Evolutionary conservation across 2,329 filamentous ascomycete genomes (phyloP), one percentile per base, ranked within the genome.

Genomic region (Corinectria fuckeliana): DNA sequence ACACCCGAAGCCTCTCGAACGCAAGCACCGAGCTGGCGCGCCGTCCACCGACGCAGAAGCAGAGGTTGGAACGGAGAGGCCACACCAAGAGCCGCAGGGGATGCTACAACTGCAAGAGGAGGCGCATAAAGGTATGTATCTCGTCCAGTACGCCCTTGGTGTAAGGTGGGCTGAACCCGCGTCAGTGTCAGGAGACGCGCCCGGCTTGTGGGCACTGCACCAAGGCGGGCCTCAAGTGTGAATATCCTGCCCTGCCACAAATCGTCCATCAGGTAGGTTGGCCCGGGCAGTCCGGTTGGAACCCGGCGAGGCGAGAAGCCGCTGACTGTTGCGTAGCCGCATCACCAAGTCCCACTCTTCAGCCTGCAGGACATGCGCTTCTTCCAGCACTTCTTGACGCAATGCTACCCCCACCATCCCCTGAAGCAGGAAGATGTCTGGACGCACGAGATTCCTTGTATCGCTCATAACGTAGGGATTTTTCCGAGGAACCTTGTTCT

Each of bases 31-130:
- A 68, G 48, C 20, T 71, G 5, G 63, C 50, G 44, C 34, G 38
- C 7, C 66, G 54, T 7, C 21, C 50, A 4, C 62, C 68, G 5
- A 30, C 61, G 4, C 66, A 69, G 59, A 71, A 68, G 50, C 68
- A 78, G 64, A 76, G 79, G 42, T 63, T 82, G 23, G 84, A 85
- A 70, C 76, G 87, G 55, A 81, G 85, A 61, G 86, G 87, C 0
- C 88, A 90, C 63, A 89, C 85, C 10, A 90, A 90, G 72, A 88
- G 85, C 50, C 81, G 88, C 21, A 78, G 83, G 14, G 88, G 87
- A 8, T 90, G 88, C 73, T 89, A 83, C 72, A 88, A 88, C 71
- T 90, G 88, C 76, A 90, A 90, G 74, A 79, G 83, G 56, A 77
- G 87, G 38, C 82, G 87, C 58, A 89, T 90, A 72, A 90, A 87